These are phyloP conservation scores for Tylopilus cervinicoccineus DNA, from an alignment of 768 basidiomycete species.

Conservation along the genomic window DNA sequence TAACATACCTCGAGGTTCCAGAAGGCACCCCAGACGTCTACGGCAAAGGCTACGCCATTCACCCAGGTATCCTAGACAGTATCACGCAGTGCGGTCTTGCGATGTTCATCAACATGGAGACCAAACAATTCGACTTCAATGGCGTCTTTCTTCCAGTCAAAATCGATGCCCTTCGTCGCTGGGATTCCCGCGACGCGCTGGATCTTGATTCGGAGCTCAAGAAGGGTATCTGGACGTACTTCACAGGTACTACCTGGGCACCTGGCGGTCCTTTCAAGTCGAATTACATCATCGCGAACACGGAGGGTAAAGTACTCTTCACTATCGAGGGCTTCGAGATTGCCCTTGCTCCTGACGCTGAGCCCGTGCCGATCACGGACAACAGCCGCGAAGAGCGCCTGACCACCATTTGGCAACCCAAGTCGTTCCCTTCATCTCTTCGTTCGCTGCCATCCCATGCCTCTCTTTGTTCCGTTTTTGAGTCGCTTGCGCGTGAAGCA, in stretches of 20 bases:
- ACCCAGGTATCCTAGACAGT: constrained; percentile 33
- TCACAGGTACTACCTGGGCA: constrained; percentile 21
- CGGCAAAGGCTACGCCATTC: constrained; percentile 29
- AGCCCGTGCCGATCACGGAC: constrained; percentile 24
- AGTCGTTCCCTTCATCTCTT: constrained; percentile 24
- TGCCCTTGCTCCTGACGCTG: constrained; percentile 27
- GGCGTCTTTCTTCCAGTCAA: constrained; percentile 31
- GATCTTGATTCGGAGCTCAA: constrained; percentile 24
- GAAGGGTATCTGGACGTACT: constrained; percentile 31
- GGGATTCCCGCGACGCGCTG: constrained; percentile 25
- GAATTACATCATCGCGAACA: constrained; percentile 27
- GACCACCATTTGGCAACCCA: constrained; percentile 30
- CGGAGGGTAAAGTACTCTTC: constrained; percentile 28
- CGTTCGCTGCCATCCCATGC: not conserved
- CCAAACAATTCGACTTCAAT: constrained; percentile 30
- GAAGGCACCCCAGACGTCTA: constrained; percentile 26
- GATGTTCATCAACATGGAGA: constrained; percentile 28
- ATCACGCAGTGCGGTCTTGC: constrained; percentile 31
- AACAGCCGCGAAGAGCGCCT: constrained; percentile 27
- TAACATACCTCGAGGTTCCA: constrained; percentile 21
- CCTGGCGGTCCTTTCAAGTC: constrained; percentile 21
- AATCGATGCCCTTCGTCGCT: constrained; percentile 29
- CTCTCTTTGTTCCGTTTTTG: constrained; percentile 15
- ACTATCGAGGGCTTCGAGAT: constrained; percentile 35
- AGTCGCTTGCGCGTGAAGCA: constrained; percentile 14